Base-by-base conservation (phyloP, 768 basidiomycete genomes). In the Suillus paluster region DNA sequence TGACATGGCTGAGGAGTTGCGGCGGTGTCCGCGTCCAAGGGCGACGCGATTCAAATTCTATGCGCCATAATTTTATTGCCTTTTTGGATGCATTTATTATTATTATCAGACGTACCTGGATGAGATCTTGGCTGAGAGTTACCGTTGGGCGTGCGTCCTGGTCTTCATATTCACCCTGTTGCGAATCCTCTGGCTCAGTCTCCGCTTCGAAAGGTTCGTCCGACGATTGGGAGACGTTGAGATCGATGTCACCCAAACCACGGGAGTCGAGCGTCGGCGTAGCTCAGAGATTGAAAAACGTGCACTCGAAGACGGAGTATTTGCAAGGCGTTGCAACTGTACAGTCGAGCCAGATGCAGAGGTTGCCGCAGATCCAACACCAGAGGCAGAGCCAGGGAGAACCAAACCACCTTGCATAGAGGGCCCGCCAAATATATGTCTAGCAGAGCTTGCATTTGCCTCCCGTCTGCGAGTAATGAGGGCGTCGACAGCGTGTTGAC, bases 401-500 rank as follows among this genome's bases (percentile, higher is more conserved):
- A 59, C 60, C 4, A 55, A 45, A 8, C 64, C 61, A 3, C 64
- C 56, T 25, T 63, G 67, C 21, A 63, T 41, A 39, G 67, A 65
- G 27, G 48, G 58, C 15, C 71, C 69, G 60, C 66, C 8, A 71
- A 66, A 54, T 64, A 68, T 44, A 52, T 68, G 15, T 64, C 69
- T 2, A 73, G 63, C 73, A 46, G 69, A 52, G 5, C 59, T 19
- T 2, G 65, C 66, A 45, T 38, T 54, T 14, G 50, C 57, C 6
- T 52, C 36, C 27, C 64, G 72, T 14, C 74, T 70, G n/a, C 66
- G 70, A 25, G 72, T 53, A 39, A 73, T 60, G 27, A 84, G 73
- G 25, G 75, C 74, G 5, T 81, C 73, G 10, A 84, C 66, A 4
- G 83, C 82, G 60, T 44, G 49, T 61, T 67, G 70, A 25, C 75